Evolutionary conservation across 768 basidiomycete species (phyloP), one percentile per base, ranked within the genome.

Genomic region (Infundibulicybe gibba): DNA sequence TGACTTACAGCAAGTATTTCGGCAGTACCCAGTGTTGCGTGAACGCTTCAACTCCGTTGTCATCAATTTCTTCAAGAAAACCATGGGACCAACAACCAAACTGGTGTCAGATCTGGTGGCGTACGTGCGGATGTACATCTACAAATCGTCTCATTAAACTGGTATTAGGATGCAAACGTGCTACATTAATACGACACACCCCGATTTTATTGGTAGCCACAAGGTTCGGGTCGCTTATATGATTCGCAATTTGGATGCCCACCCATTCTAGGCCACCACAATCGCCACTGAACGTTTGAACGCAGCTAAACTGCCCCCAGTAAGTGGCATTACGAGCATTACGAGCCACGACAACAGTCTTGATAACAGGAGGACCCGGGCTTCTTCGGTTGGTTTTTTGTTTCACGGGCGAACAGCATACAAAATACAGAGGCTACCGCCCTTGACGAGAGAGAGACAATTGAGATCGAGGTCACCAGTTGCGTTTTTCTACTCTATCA

Each of bases 381-480:
- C 54, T 99, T 98, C 81, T 97, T 97, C 51, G 87, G 90, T n/a
- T 93, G 89, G 32, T 99, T 99, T 81, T 97, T 97, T 68, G 72
- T 84, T n/a, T 68, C 82, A 8, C 80, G 75, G 41, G 65, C 66
- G n/a, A 74, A 79, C 33, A 54, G 72, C 40, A 66, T 69, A 54
- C 77, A 82, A 70, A 81, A 82, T 74, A 79, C 80, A 61, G 80
- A 69, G 6, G 66, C 55, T 15, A 59, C 62, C 44, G 57, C 63
- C 11, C 21, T 75, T 79, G 76, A 78, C 61, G 97, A 99, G 54
- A 78, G 97, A 44, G 97, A 99, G 73, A 85, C 87, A 30, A 90
- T 90, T 98, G 97, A 99, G 68, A 98, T 95, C 0, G 97, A 99
- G 60, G 94, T 99, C 53, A 98, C 97, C 84, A 99, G 94, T 94